phyloP scores from a whole-genome alignment of 2,329 filamentous ascomycete genomes.

The Coniella vitis region DNA sequence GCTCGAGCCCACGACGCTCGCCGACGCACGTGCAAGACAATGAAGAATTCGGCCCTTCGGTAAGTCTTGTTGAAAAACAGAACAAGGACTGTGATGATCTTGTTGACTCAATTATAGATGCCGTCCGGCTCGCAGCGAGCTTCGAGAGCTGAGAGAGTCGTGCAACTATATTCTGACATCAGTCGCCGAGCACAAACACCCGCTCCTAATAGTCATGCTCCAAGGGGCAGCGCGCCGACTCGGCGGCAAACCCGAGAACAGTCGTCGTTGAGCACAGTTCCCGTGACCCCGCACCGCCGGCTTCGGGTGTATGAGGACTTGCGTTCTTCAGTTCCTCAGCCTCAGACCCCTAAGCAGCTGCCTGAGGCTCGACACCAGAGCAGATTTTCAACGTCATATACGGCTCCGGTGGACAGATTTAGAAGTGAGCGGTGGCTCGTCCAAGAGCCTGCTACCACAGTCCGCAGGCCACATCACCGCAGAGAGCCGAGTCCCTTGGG shows the following conservation, averaged over 20 bases:
- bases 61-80: background rate
- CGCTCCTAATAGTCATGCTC: background rate
- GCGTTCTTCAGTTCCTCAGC: slow-evolving; percentile 35
- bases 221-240: background rate
- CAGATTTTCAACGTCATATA: slow-evolving; percentile 35
- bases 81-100: background rate
- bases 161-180: slow-evolving; percentile 1
- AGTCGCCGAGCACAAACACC: background rate
- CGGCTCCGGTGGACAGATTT: slow-evolving; percentile 29
- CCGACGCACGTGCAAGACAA: slow-evolving; percentile 1
- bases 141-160: background rate
- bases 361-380: slow-evolving; percentile 42
- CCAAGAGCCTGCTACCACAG: slow-evolving; percentile 17
- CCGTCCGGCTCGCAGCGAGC: slow-evolving; percentile 7
- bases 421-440: slow-evolving; percentile 17
- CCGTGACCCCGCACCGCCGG: slow-evolving; percentile 18
- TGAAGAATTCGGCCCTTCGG: slow-evolving; percentile 11
- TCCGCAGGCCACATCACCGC: slow-evolving; percentile 18
- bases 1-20: slow-evolving; percentile 3
- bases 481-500: slow-evolving; percentile 30
- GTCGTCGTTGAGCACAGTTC: slow-evolving; percentile 15
- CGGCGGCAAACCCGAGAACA: background rate
- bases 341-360: slow-evolving; percentile 44
- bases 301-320: slow-evolving; percentile 41
- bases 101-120: background rate